Percentiles rank a stretch among this genome's conserved stretches.
These are phyloP conservation scores for Halenospora varia DNA, from an alignment of 495 filamentous ascomycete species.

Conservation along the genomic window DNA sequence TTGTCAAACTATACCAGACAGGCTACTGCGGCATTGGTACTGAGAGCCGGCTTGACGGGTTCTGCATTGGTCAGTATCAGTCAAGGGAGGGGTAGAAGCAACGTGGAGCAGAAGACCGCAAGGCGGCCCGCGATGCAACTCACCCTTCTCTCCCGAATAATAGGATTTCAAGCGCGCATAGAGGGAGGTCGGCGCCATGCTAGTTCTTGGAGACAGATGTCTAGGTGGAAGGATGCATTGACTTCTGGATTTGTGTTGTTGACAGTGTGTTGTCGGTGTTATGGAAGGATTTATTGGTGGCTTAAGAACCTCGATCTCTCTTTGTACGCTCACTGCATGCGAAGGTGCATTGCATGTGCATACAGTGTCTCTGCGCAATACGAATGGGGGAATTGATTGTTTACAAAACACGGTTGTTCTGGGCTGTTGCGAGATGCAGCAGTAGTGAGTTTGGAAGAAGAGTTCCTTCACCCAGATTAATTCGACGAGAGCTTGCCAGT, in stretches of 20 bases:
- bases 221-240: not conserved
- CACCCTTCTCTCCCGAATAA: slow-evolving; percentile 33
- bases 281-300: slow-evolving; percentile 6
- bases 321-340: not conserved
- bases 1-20: slow-evolving; percentile 11
- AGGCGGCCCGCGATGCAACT: slow-evolving; percentile 14
- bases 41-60: slow-evolving; percentile 15
- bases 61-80: slow-evolving; percentile 13
- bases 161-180: slow-evolving; percentile 30
- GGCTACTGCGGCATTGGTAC: slow-evolving; percentile 13
- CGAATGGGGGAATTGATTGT: not conserved
- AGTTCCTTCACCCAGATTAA: not conserved
- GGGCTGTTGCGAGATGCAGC: not conserved
- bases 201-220: not conserved
- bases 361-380: not conserved
- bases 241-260: not conserved
- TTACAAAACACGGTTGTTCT: not conserved
- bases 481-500: too few species aligned
- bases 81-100: not conserved
- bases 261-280: not conserved
- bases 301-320: not conserved
- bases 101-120: not conserved
- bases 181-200: slow-evolving; percentile 38
- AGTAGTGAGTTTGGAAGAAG: not conserved
- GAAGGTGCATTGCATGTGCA: not conserved